Evolutionary conservation across 176 grass and related monocot genomes (phyloP).

Genomic region (Leersia perrieri): DNA sequence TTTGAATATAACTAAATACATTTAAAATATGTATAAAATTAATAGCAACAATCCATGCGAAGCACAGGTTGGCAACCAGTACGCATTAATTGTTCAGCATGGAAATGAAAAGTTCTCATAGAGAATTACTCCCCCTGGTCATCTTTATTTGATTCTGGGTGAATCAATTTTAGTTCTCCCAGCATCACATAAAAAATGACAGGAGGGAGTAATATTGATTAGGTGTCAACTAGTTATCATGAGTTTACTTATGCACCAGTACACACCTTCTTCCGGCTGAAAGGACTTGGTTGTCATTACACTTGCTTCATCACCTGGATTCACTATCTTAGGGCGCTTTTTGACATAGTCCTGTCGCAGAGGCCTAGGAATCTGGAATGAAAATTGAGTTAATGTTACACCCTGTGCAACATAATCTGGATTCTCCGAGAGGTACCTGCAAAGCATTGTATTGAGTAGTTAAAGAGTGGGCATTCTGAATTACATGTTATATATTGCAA

Average conservation of each 20-base stretch:
- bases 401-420: constrained; percentile 54
- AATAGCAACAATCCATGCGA: no score
- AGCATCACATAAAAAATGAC: no score
- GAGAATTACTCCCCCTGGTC: not conserved
- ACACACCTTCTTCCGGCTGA: constrained; percentile 58
- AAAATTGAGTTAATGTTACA: constrained; percentile 66
- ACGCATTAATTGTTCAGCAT: constrained; percentile 4
- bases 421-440: constrained; percentile 65
- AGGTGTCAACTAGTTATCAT: not conserved
- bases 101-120: not conserved
- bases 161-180: no score
- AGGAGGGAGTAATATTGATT: not conserved
- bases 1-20: no score
- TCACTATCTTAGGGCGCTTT: constrained; percentile 44
- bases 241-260: not conserved
- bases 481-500: not conserved
- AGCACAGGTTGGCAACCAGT: not conserved
- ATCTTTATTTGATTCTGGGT: no score
- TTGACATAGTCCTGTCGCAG: constrained; percentile 72
- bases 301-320: constrained; percentile 42
- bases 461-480: constrained; percentile 18
- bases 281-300: constrained; percentile 20
- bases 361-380: constrained; percentile 73
- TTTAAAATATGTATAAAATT: no score
- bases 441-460: constrained; percentile 24